Evolutionary conservation across 139 green algal species (phyloP), one percentile per base, ranked within the genome.

Genomic region (Asterochloris erici): DNA sequence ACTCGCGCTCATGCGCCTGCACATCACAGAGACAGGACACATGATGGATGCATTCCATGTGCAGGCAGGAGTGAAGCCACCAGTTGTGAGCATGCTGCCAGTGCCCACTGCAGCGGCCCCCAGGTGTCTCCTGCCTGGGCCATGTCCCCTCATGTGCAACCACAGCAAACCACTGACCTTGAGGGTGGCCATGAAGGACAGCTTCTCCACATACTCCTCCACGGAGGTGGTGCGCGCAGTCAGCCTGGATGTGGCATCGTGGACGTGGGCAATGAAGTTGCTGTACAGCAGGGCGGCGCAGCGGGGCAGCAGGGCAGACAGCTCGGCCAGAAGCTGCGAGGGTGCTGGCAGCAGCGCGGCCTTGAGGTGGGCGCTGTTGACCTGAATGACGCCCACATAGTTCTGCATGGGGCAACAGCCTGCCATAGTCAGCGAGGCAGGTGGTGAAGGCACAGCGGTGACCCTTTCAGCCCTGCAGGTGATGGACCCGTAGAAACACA

Each of bases 121-220:
- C 38, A 54, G 38, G 38, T 54, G 38, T 54, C 38, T 54, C 38
- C 38, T 54, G 38, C 38, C 38, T 54, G 38, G 38, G 38, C 38
- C 38, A 54, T 2, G 38, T 54, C 21, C 27, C n/a, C 38, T 79
- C 21, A 10, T 21, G 74, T 17, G 17, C 29, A 27, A 79, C 10
- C 28, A 66, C 4, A 29, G 70, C 21, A 28, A 73, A 21, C 88
- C 77, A 64, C 80, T 82, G 62, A 86, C 90, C 77, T 91, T 71
- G 6, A 84, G 66, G 70, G 86, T 70, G 0, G 77, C 84, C 80
- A 96, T 73, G 85, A 94, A 94, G 28, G 84, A 71, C 12, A 95
- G 77, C 81, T 95, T 92, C 19, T 90, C 90, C 29, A 96, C 93
- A 74, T 94, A 96, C 24, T 96, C 93, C 87, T 95, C 93, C 69